A percentile compares a stretch with the other conserved stretches of the same genome.
These are phyloP conservation scores for Sordariomycetes sp. DNA, from an alignment of 2,329 filamentous ascomycete genomes.

Conservation along the genomic window DNA sequence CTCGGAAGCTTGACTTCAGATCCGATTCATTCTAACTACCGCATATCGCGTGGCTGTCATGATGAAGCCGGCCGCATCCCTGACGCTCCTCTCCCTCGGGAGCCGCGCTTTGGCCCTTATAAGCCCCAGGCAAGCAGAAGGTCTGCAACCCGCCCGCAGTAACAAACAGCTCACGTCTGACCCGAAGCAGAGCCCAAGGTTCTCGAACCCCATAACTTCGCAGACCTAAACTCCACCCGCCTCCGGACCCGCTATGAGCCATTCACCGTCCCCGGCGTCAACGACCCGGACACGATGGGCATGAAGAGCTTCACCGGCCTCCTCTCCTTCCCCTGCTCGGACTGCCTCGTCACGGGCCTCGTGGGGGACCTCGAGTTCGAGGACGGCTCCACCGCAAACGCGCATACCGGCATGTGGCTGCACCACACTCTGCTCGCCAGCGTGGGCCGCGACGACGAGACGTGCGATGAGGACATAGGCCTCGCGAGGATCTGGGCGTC, in stretches of 20 bases:
- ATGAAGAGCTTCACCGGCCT: conserved; percentile 9
- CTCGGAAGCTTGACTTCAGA: no score
- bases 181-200: not conserved
- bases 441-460: not conserved
- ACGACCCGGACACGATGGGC: conserved; percentile 7
- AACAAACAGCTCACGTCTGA: not conserved
- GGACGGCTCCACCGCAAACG: conserved; percentile 18
- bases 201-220: conserved; percentile 9
- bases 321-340: conserved; percentile 10
- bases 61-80: not conserved
- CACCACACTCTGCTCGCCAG: conserved; percentile 12
- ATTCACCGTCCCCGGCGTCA: conserved; percentile 9
- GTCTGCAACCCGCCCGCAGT: not conserved
- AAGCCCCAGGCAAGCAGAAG: not conserved
- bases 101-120: not conserved
- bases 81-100: not conserved
- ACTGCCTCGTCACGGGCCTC: conserved; percentile 15
- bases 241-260: conserved; percentile 11
- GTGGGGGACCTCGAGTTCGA: conserved; percentile 15
- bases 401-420: conserved; percentile 18
- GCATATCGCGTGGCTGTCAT: not conserved
- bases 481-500: conserved; percentile 9
- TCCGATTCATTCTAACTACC: not conserved
- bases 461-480: not conserved
- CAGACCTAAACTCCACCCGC: conserved; percentile 8